These are phyloP conservation scores for Suillus lakei DNA, from an alignment of 768 basidiomycete genomes.

Conservation along the genomic window DNA sequence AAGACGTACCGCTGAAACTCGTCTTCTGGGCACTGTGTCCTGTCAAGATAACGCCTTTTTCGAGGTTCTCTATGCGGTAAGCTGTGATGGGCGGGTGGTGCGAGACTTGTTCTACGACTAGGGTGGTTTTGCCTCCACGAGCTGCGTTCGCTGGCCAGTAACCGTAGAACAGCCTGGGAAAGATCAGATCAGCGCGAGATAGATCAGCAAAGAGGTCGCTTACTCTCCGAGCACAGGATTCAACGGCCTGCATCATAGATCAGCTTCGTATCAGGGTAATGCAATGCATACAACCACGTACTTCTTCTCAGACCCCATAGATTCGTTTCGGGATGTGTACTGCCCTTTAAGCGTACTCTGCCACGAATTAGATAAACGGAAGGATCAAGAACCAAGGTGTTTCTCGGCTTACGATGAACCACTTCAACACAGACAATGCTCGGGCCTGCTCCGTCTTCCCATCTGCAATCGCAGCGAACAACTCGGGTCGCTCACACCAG, in stretches of 20 bases:
- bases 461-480: slow-evolving; percentile 87
- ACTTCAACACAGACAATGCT: slow-evolving; percentile 80
- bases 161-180: slow-evolving; percentile 80
- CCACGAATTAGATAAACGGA: not conserved
- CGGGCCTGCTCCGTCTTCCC: slow-evolving; percentile 76
- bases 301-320: slow-evolving; percentile 98
- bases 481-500: slow-evolving; percentile 93
- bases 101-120: slow-evolving; percentile 95
- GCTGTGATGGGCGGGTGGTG: slow-evolving; percentile 92
- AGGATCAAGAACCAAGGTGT: not conserved
- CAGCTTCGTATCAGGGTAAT: slow-evolving; percentile 7
- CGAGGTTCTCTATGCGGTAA: slow-evolving; percentile 83
- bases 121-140: slow-evolving; percentile 77
- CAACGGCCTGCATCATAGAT: slow-evolving; percentile 64
- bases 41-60: slow-evolving; percentile 73
- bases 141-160: slow-evolving; percentile 74
- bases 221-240: slow-evolving; percentile 96
- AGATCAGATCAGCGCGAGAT: not conserved
- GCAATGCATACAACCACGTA: slow-evolving; percentile 42
- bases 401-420: slow-evolving; percentile 81
- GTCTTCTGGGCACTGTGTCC: slow-evolving; percentile 98
- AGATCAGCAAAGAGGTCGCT: slow-evolving; percentile 29
- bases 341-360: slow-evolving; percentile 94
- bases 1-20: slow-evolving; percentile 71
- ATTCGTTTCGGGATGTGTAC: slow-evolving; percentile 93